Percentiles rank a stretch among this genome's conserved stretches.
These are phyloP conservation scores for Trichomonas gallinae DNA, from an alignment of 208 protist species.

Conservation along the genomic window DNA sequence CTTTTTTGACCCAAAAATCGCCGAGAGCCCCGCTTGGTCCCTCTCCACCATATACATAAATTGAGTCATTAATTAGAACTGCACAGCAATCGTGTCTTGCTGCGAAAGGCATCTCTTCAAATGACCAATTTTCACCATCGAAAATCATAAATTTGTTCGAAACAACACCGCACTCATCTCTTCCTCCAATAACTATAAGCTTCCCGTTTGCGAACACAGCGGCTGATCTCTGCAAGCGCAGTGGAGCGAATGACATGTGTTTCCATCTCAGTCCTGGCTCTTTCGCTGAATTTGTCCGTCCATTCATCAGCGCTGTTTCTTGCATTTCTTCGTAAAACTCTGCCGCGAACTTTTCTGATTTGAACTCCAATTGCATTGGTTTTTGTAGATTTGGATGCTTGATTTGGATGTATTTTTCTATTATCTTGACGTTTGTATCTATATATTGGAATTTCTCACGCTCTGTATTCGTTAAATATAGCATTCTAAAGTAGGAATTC, in stretches of 20 bases:
- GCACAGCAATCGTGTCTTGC: neutral
- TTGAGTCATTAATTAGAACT: neutral
- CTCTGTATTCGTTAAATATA: neutral
- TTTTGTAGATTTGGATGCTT: neutral
- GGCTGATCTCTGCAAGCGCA: neutral
- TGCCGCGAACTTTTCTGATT: neutral
- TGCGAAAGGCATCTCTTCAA: neutral
- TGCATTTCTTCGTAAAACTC: neutral
- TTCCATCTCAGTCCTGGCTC: neutral
- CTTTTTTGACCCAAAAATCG: neutral
- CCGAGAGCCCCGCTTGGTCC: too few species aligned
- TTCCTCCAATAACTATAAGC: neutral
- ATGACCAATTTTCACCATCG: neutral
- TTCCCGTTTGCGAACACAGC: neutral
- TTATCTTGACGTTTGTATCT: neutral
- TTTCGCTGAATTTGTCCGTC: neutral
- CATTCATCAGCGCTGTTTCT: neutral
- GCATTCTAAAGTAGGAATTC: neutral
- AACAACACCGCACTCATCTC: neutral
- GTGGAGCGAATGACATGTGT: neutral
- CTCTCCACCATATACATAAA: neutral
- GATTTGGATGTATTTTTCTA: neutral
- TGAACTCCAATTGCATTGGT: neutral
- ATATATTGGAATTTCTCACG: neutral
- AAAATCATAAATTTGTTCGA: neutral